Conservation (phyloP, 2,329 filamentous ascomycete genomes). For the Allantophomopsis lycopodina region DNA sequence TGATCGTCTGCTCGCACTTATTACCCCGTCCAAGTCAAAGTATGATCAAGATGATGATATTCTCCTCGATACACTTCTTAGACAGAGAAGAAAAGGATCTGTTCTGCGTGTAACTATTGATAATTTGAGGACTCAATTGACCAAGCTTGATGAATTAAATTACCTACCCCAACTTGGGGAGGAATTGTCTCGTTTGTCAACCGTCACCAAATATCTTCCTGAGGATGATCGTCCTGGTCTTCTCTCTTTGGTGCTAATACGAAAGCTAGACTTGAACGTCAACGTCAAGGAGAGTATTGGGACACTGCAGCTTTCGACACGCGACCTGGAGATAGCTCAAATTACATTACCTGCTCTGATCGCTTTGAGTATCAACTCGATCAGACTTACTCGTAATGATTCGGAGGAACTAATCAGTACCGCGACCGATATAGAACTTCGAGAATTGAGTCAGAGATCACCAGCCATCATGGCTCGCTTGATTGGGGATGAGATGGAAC, state of each 20-base stretch:
- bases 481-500: slow-evolving; percentile 89
- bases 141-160: slow-evolving; percentile 49
- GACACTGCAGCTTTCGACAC: slow-evolving; percentile 38
- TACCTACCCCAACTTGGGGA: slow-evolving; percentile 59
- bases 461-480: slow-evolving; percentile 78
- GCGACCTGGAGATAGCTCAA: slow-evolving; percentile 59
- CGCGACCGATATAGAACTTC: slow-evolving; percentile 14
- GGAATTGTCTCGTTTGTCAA: slow-evolving; percentile 71
- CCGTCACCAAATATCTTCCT: slow-evolving; percentile 84
- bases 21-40: slow-evolving; percentile 84
- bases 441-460: slow-evolving; percentile 19
- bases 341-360: slow-evolving; percentile 75
- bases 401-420: slow-evolving; percentile 59
- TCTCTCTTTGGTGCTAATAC: slow-evolving; percentile 57
- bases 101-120: slow-evolving; percentile 61
- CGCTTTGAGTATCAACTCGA: slow-evolving; percentile 56
- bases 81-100: slow-evolving; percentile 75
- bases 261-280: slow-evolving; percentile 44
- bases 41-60: slow-evolving; percentile 86
- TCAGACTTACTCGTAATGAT: slow-evolving; percentile 50
- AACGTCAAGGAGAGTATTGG: slow-evolving; percentile 61
- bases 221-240: slow-evolving; percentile 90
- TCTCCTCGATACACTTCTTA: slow-evolving; percentile 78
- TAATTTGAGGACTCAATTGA: slow-evolving; percentile 46
- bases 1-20: slow-evolving; percentile 66